Conservation (phyloP, 2,329 filamentous ascomycete genomes). For the Penicillium fuscoglaucum region DNA sequence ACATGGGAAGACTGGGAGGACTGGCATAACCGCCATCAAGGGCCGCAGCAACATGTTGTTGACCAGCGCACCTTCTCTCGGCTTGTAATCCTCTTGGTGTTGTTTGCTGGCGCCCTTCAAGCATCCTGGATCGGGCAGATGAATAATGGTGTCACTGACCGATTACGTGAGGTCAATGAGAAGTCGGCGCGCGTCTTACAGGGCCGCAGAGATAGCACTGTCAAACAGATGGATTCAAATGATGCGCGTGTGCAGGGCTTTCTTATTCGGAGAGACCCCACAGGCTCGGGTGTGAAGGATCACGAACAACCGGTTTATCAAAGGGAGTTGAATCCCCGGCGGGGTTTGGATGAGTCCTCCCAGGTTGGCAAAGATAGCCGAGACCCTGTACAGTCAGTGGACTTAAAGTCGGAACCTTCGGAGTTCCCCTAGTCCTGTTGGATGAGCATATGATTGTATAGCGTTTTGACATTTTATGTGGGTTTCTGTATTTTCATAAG, state of each 20-base stretch:
- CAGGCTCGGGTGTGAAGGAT: conserved; percentile 47
- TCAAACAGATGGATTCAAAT: conserved; percentile 46
- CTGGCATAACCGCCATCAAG: conserved; percentile 63
- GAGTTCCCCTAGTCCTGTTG: neutral
- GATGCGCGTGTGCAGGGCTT: conserved; percentile 76
- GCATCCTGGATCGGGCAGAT: conserved; percentile 66
- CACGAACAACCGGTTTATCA: conserved; percentile 46
- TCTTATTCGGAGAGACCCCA: conserved; percentile 68
- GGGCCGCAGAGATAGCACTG: conserved; percentile 55
- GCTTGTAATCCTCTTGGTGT: conserved; percentile 68
- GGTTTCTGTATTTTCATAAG: neutral
- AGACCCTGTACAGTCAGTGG: neutral
- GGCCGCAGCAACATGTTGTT: conserved; percentile 56
- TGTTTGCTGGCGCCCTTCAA: conserved; percentile 71
- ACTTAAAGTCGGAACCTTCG: neutral
- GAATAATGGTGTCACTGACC: conserved; percentile 63
- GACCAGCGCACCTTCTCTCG: conserved; percentile 76
- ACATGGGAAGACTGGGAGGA: conserved; percentile 98
- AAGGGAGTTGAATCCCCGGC: conserved; percentile 30
- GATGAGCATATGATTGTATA: neutral
- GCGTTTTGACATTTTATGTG: neutral
- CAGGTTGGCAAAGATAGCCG: neutral
- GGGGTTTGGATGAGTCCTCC: neutral
- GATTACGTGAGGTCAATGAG: conserved; percentile 66
- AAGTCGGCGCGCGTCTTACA: conserved; percentile 59